Evolutionary conservation across 108 stramenopile genomes (phyloP), one percentile per base, ranked within the genome.

Genomic region (Conticribra weissflogii): DNA sequence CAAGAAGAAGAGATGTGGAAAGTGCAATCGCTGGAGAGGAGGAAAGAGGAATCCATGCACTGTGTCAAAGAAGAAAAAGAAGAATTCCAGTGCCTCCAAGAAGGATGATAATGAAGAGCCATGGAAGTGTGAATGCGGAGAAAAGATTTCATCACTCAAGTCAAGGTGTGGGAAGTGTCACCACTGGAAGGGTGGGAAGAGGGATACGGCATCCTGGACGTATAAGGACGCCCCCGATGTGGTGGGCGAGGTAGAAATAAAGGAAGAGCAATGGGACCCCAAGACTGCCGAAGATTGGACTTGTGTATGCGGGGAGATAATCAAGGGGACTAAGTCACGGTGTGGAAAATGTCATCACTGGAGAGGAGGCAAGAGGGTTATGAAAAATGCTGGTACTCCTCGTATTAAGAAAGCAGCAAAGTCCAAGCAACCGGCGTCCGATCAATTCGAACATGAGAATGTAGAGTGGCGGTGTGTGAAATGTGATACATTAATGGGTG

Each of bases 331-430:
- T 3, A 49, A 72, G 53, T 46, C 62, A 1, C 53, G 71, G 29
- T 72, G 71, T 34, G 71, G 71, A 3, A 72, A 72, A 47, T 72
- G 71, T 53, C 32, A 46, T 34, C 36, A 52, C n/a, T 72, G 71
- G 71, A 54, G 71, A 52, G 71, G 71, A 15, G 71, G 71, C 0
- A 72, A 56, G 55, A 53, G 71, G 3, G 19, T 46, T 28, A 34
- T 55, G 31, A 49, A 54, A 25, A n/a, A n/a, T n/a, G n/a, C n/a
- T n/a, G n/a, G n/a, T n/a, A n/a, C n/a, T n/a, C n/a, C n/a, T n/a
- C n/a, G n/a, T n/a, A n/a, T n/a, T n/a, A n/a, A n/a, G n/a, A n/a
- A n/a, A n/a, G n/a, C n/a, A n/a, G n/a, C n/a, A n/a, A n/a, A n/a
- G n/a, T n/a, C n/a, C n/a, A n/a, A n/a, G n/a, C n/a, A n/a, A n/a